A percentile compares a stretch with the other conserved stretches of the same genome.
These are phyloP conservation scores for Neofusicoccum kwambonambiense DNA, from an alignment of 2,329 filamentous ascomycete genomes.

Conservation along the genomic window DNA sequence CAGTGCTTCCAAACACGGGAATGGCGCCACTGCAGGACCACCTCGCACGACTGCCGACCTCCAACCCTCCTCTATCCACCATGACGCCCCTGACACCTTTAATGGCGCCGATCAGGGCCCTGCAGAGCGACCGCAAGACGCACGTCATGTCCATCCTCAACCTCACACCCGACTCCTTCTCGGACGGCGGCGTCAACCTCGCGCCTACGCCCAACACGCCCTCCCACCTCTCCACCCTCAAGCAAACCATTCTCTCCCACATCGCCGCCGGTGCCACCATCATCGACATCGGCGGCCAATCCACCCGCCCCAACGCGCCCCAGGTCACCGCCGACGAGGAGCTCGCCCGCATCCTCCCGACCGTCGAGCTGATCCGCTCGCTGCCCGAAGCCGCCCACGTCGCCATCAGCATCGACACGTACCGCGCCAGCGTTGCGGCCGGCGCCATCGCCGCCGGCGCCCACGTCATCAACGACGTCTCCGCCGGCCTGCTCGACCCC, in stretches of 20 bases:
- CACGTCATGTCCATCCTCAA: conserved; percentile 93
- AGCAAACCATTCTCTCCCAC: conserved; percentile 59
- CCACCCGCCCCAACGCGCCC: conserved; percentile 73
- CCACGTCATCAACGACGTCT: conserved; percentile 93
- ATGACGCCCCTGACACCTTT: conserved; percentile 39
- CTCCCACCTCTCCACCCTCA: conserved; percentile 50
- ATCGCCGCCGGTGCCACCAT: conserved; percentile 73
- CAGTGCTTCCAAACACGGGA: conserved; percentile 44
- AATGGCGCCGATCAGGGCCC: conserved; percentile 28
- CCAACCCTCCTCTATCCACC: conserved; percentile 37
- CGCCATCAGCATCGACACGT: conserved; percentile 90
- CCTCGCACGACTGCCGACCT: conserved; percentile 37
- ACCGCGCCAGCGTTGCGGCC: conserved; percentile 78
- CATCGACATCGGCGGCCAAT: conserved; percentile 91
- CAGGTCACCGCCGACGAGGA: conserved; percentile 75
- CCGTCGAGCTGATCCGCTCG: conserved; percentile 70
- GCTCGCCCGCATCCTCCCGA: conserved; percentile 72
- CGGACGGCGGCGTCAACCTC: conserved; percentile 67
- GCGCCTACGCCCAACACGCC: conserved; percentile 23
- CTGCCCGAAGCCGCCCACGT: conserved; percentile 61
- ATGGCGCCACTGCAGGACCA: conserved; percentile 28
- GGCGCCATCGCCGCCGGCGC: conserved; percentile 75
- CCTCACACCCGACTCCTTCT: conserved; percentile 94
- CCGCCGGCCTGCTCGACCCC: conserved; percentile 73
- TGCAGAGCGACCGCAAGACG: conserved; percentile 50